A percentile compares a stretch with the other conserved stretches of the same genome.
These are phyloP conservation scores for Yamadazyma trypodendri DNA, from an alignment of 1,139 yeast species.

Conservation along the genomic window DNA sequence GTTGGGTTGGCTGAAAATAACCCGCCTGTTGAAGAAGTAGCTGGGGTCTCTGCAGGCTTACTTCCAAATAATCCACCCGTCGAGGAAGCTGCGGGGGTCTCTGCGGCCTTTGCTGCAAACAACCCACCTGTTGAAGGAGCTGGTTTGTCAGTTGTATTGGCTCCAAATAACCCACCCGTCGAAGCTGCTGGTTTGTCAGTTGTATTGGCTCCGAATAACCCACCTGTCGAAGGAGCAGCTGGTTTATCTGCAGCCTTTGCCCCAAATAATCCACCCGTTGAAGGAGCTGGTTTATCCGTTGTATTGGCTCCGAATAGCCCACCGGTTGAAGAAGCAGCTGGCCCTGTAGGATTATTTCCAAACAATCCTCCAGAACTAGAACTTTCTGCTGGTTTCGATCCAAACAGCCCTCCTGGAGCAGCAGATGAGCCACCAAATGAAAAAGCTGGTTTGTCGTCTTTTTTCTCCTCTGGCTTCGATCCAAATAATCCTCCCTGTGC, in stretches of 20 bases:
- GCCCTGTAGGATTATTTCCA: no score
- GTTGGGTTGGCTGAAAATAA: slow-evolving; percentile 20
- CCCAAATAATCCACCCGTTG: slow-evolving; percentile 20
- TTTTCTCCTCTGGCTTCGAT: slow-evolving; percentile 22
- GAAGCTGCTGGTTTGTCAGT: slow-evolving; percentile 18
- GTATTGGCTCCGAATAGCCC: no score
- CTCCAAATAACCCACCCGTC: no score
- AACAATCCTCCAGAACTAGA: slow-evolving; percentile 16
- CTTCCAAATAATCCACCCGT: slow-evolving; percentile 17
- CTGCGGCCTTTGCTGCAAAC: no score
- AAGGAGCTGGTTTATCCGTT: no score
- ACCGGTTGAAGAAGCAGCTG: slow-evolving; percentile 15
- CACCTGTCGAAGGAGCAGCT: slow-evolving; percentile 10
- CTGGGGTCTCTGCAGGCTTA: slow-evolving; percentile 14
- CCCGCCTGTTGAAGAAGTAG: slow-evolving; percentile 9
- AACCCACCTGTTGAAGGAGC: no score
- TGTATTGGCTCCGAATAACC: slow-evolving; percentile 21
- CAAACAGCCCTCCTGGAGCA: slow-evolving; percentile 19
- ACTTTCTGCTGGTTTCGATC: slow-evolving; percentile 21
- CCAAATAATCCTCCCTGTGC: slow-evolving; percentile 13
- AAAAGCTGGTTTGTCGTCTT: slow-evolving; percentile 11
- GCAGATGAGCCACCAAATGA: slow-evolving; percentile 14
- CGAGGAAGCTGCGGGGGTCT: slow-evolving; percentile 5
- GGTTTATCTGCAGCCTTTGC: no score
- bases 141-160: no score